A percentile compares a stretch with the other conserved stretches of the same genome.
Conservation (phyloP, 2,329 filamentous ascomycete genomes). For the Penicillium sp. region DNA sequence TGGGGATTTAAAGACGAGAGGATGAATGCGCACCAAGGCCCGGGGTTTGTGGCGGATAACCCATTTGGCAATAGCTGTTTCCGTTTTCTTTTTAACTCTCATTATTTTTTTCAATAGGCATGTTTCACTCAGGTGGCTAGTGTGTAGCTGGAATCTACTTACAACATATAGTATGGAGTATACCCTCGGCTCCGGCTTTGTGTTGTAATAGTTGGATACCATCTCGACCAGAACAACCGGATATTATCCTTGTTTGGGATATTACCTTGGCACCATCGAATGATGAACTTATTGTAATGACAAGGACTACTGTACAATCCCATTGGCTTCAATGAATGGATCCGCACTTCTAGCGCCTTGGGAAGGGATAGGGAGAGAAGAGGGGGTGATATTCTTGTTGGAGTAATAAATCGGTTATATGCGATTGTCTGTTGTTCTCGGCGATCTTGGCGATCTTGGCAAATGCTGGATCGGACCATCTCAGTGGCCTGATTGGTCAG, state of each 20-base stretch:
- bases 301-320: too few relatives aligned
- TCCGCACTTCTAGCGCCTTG: neutral
- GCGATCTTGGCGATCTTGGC: constrained; percentile 9
- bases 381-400: neutral
- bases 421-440: neutral
- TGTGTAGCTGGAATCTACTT: too few relatives aligned
- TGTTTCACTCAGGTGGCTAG: neutral
- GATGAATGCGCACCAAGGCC: neutral
- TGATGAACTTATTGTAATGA: neutral
- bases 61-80: neutral
- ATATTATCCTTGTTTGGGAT: neutral
- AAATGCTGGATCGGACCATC: neutral
- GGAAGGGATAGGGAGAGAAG: neutral
- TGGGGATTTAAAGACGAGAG: neutral
- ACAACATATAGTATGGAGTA: too few relatives aligned
- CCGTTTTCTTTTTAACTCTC: neutral
- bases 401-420: neutral
- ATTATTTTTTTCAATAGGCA: neutral
- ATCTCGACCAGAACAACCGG: neutral
- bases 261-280: neutral
- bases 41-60: neutral
- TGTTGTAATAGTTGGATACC: neutral
- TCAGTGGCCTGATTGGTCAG: constrained; percentile 11
- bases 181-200: neutral
- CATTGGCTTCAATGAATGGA: neutral